phyloP scores from a whole-genome alignment of 1,284 basidiomycete species.

The Trametes polyzona region DNA sequence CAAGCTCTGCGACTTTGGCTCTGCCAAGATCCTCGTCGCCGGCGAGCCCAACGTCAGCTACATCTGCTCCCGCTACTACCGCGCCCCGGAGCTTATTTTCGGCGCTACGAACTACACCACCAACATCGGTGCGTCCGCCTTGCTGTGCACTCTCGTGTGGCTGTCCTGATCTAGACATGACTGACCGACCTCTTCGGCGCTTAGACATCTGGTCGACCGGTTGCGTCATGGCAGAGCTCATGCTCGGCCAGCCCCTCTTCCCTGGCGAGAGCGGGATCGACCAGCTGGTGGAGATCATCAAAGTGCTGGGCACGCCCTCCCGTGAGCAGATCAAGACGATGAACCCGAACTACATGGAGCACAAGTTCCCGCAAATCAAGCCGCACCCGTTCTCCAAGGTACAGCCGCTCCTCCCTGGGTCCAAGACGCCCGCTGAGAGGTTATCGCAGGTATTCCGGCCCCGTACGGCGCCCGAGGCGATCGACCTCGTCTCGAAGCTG shows the following conservation, averaged over 20 bases:
- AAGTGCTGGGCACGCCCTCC: slow-evolving; percentile 97
- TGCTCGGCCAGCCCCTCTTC: slow-evolving; percentile 99
- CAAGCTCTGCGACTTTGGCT: slow-evolving; percentile 99
- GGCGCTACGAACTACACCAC: slow-evolving; percentile 99
- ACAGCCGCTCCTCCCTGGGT: slow-evolving; percentile 22
- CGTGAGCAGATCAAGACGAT: slow-evolving; percentile 99
- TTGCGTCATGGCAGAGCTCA: slow-evolving; percentile 99
- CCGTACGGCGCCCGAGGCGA: slow-evolving; percentile 94
- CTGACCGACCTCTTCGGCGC: slow-evolving; percentile 8
- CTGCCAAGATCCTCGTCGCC: slow-evolving; percentile 96
- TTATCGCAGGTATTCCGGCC: slow-evolving; percentile 90
- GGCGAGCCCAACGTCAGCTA: slow-evolving; percentile 99
- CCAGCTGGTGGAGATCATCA: slow-evolving; percentile 99
- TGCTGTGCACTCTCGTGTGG: neutral
- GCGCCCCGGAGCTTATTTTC: slow-evolving; percentile 99
- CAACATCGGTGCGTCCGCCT: slow-evolving; percentile 82
- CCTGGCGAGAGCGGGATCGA: slow-evolving; percentile 99
- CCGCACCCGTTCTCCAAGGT: slow-evolving; percentile 95
- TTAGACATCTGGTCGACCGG: slow-evolving; percentile 99
- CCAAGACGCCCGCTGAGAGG: slow-evolving; percentile 15
- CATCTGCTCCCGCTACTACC: slow-evolving; percentile 99
- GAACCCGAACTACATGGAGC: slow-evolving; percentile 99
- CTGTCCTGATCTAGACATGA: neutral
- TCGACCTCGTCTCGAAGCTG: slow-evolving; percentile 93
- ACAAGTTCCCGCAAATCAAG: slow-evolving; percentile 99